A percentile compares a stretch with the other conserved stretches of the same genome.
phyloP scores from a whole-genome alignment of 495 filamentous ascomycete species.

The Parathielavia appendiculata region DNA sequence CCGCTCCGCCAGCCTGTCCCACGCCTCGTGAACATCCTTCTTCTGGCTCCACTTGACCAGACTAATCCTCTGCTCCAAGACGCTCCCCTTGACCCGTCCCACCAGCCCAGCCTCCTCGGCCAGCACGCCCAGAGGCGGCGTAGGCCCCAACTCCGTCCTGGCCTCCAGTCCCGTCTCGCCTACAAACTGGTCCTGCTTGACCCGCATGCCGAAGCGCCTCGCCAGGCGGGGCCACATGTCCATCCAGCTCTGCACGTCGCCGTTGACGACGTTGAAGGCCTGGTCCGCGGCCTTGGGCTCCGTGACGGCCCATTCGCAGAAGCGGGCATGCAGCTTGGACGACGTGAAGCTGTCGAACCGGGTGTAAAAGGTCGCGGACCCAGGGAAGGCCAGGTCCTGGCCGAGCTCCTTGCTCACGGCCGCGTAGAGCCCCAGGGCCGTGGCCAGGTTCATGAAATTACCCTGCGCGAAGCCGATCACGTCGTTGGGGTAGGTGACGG shows the following conservation, averaged over 20 bases:
- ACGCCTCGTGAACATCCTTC: slow-evolving; percentile 49
- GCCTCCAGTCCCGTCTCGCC: slow-evolving; percentile 16
- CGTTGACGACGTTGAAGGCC: slow-evolving; percentile 54
- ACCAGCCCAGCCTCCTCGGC: slow-evolving; percentile 39
- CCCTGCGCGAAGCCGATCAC: slow-evolving; percentile 44
- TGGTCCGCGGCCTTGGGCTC: slow-evolving; percentile 43
- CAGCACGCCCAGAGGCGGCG: slow-evolving; percentile 41
- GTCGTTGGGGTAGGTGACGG: slow-evolving; percentile 52
- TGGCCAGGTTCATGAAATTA: slow-evolving; percentile 56
- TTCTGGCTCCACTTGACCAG: slow-evolving; percentile 47
- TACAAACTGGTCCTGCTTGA: slow-evolving; percentile 45
- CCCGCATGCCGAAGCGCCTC: slow-evolving; percentile 39
- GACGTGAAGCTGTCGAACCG: slow-evolving; percentile 50
- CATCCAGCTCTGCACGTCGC: slow-evolving; percentile 51
- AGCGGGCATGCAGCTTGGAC: slow-evolving; percentile 46
- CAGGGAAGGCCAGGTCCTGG: slow-evolving; percentile 43
- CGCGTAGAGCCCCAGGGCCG: slow-evolving; percentile 47
- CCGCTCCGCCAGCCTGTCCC: slow-evolving; percentile 39
- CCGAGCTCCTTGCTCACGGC: slow-evolving; percentile 45
- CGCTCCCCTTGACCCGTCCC: slow-evolving; percentile 27
- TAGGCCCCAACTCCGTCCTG: slow-evolving; percentile 26
- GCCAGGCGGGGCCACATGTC: slow-evolving; percentile 53
- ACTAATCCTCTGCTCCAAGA: slow-evolving; percentile 45
- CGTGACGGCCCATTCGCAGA: slow-evolving; percentile 50
- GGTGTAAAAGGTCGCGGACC: slow-evolving; percentile 45